Conservation (phyloP, 805 yeast genomes). For the Teunomyces cretensis region DNA sequence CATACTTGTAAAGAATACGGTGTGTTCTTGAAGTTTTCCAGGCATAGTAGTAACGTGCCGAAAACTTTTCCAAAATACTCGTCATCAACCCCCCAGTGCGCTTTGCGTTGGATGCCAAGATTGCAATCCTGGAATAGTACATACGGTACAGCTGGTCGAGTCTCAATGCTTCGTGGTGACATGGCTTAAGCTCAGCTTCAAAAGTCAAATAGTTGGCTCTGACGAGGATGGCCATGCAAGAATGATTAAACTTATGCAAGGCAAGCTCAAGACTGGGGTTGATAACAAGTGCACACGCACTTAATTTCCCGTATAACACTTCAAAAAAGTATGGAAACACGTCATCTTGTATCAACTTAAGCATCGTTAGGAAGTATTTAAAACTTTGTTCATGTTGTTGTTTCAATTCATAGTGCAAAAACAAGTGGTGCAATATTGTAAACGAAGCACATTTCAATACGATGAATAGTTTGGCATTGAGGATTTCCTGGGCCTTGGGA, state of each 20-base stretch:
- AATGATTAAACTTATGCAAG: constrained; percentile 10
- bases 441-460: constrained; percentile 11
- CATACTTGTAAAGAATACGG: not conserved
- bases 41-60: constrained; percentile 11
- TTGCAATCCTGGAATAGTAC: constrained; percentile 8
- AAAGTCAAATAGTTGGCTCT: constrained; percentile 15
- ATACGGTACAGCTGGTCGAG: constrained; percentile 9
- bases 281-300: constrained; percentile 8
- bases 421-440: constrained; percentile 11
- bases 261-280: constrained; percentile 11
- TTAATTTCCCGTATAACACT: constrained; percentile 9
- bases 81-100: constrained; percentile 9
- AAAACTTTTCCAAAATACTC: constrained; percentile 9
- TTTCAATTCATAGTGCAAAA: constrained; percentile 11
- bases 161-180: constrained; percentile 10
- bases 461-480: constrained; percentile 11
- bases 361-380: constrained; percentile 9
- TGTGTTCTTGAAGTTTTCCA: constrained; percentile 16
- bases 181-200: constrained; percentile 12
- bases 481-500: constrained; percentile 8
- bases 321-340: constrained; percentile 13
- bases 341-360: constrained; percentile 9
- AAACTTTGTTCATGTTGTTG: constrained; percentile 8
- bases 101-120: constrained; percentile 9
- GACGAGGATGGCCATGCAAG: constrained; percentile 18